phyloP scores from a whole-genome alignment of 805 yeast species.

The Spathaspora girioi region DNA sequence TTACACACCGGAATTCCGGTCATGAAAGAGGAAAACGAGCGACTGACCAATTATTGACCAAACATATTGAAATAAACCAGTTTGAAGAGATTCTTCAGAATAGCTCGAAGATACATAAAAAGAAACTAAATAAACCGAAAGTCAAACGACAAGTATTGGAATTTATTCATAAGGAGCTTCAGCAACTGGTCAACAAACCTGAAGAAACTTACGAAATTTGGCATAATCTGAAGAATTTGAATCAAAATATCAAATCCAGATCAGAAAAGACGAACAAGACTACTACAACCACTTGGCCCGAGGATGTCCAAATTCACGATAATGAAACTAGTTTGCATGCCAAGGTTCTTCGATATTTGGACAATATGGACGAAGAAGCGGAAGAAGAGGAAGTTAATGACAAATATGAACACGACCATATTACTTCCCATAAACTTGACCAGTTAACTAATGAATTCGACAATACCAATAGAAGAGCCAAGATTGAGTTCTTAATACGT shows the following conservation, averaged over 20 bases:
- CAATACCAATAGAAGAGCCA: slow-evolving; percentile 14
- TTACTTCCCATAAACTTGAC: slow-evolving; percentile 6
- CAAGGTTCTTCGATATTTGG: not conserved
- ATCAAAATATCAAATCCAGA: not conserved
- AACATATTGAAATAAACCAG: slow-evolving; percentile 16
- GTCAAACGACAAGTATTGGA: slow-evolving; percentile 14
- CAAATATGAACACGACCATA: slow-evolving; percentile 3
- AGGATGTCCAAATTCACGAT: not conserved
- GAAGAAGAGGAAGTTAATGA: slow-evolving; percentile 5
- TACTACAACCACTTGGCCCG: not conserved
- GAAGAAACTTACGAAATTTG: slow-evolving; percentile 34
- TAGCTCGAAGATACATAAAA: slow-evolving; percentile 3
- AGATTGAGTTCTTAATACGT: slow-evolving; percentile 16
- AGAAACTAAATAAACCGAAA: slow-evolving; percentile 8
- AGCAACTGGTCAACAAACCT: slow-evolving; percentile 17
- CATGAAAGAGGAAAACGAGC: slow-evolving; percentile 3
- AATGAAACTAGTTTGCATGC: not conserved
- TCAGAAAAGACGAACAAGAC: not conserved
- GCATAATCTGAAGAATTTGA: slow-evolving; percentile 16
- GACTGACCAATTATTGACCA: slow-evolving; percentile 8
- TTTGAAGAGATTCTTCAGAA: slow-evolving; percentile 10
- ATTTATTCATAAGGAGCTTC: slow-evolving; percentile 22
- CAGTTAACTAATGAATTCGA: slow-evolving; percentile 17
- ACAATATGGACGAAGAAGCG: not conserved
- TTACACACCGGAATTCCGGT: slow-evolving; percentile 4